phyloP scores from a whole-genome alignment of 2,329 filamentous ascomycete genomes.

The Aspergillus pseudotamarii region DNA sequence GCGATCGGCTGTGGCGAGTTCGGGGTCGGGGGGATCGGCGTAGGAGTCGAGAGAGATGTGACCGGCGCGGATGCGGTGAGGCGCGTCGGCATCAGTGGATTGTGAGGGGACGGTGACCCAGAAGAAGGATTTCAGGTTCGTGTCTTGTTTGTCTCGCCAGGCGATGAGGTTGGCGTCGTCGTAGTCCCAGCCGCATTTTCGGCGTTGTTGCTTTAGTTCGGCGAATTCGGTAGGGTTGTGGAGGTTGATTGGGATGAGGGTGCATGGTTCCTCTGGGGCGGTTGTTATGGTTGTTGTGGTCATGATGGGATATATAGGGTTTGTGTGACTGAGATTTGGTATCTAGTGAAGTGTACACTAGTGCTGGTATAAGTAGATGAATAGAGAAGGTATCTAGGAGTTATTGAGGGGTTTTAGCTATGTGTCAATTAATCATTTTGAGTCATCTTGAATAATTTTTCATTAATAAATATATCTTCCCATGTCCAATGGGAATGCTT shows the following conservation, averaged over 20 bases:
- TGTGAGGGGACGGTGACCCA: conserved; percentile 17
- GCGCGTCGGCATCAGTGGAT: neutral
- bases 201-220: conserved; percentile 19
- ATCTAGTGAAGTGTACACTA: neutral
- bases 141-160: conserved; percentile 18
- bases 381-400: neutral
- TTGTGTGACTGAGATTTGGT: no score
- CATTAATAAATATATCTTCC: no score
- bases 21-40: conserved; percentile 13
- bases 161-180: conserved; percentile 5
- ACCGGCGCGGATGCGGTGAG: conserved; percentile 19
- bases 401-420: no score
- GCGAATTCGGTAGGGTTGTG: conserved; percentile 13
- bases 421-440: no score
- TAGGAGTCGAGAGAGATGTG: conserved; percentile 34
- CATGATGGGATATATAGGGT: neutral
- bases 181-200: conserved; percentile 21
- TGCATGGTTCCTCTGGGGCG: conserved; percentile 6
- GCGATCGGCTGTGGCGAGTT: conserved; percentile 20
- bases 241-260: conserved; percentile 22
- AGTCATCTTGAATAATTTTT: no score
- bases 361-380: neutral
- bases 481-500: no score
- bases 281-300: neutral
- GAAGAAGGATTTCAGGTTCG: conserved; percentile 21